These are phyloP conservation scores for Metarhizium humberi DNA, from an alignment of 2,329 filamentous ascomycete species.

Conservation along the genomic window DNA sequence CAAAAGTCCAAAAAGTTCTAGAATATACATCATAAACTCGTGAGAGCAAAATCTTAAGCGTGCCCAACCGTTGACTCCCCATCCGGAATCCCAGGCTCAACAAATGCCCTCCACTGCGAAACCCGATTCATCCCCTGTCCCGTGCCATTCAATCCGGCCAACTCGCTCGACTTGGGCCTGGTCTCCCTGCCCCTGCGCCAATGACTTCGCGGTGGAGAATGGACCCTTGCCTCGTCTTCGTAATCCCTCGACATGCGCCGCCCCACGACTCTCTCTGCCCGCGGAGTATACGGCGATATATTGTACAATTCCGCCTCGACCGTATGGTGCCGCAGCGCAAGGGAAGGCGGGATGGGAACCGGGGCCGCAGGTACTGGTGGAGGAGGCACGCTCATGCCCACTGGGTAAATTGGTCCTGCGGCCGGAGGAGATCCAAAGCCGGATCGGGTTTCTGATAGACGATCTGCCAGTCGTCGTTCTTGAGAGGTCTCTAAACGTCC, in stretches of 20 bases:
- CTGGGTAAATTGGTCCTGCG: conserved; percentile 21
- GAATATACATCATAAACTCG: background rate
- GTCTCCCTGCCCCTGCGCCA: conserved; percentile 15
- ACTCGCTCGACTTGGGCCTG: conserved; percentile 29
- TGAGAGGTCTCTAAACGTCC: conserved; percentile 31
- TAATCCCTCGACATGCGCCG: conserved; percentile 19
- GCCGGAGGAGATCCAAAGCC: conserved; percentile 22
- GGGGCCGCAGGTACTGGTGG: background rate
- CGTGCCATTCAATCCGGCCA: conserved; percentile 38
- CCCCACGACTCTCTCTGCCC: conserved; percentile 19
- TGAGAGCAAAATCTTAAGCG: conserved; percentile 1
- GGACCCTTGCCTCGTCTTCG: conserved; percentile 20
- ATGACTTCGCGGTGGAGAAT: conserved; percentile 17
- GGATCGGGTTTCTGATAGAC: conserved; percentile 35
- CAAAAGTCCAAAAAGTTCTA: background rate
- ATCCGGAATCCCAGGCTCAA: conserved; percentile 33
- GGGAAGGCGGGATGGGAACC: background rate
- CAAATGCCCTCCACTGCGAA: conserved; percentile 38
- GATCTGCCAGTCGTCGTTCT: conserved; percentile 40
- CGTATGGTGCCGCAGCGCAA: conserved; percentile 26
- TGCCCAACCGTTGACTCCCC: conserved; percentile 13
- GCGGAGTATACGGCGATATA: conserved; percentile 17
- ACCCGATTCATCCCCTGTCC: conserved; percentile 36
- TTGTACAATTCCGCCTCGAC: conserved; percentile 29
- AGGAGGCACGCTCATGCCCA: conserved; percentile 13